Conservation (phyloP, 148 eudicot genomes). For the Rhododendron henanense region DNA sequence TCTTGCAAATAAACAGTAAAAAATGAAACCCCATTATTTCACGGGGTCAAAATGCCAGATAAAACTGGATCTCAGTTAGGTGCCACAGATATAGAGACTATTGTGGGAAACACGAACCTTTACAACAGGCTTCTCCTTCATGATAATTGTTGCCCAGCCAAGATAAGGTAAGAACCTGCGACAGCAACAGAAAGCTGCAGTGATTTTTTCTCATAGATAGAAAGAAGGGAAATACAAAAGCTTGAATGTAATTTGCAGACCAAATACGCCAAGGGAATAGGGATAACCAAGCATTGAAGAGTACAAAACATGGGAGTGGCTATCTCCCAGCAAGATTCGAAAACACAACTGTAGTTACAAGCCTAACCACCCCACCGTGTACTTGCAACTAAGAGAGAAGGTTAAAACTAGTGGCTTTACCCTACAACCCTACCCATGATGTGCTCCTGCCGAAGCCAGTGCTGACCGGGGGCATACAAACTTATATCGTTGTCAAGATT, state of each 20-base stretch:
- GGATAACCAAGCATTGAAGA: neutral
- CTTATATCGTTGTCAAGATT: too few species aligned
- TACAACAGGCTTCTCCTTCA: constrained; percentile 55
- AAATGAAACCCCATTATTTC: neutral
- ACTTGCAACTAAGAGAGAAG: neutral
- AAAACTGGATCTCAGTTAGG: neutral
- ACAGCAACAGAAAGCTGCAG: neutral
- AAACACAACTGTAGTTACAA: neutral
- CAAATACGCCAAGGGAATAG: neutral
- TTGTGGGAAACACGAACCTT: constrained; percentile 31
- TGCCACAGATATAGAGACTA: neutral
- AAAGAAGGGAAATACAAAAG: neutral
- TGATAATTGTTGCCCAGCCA: constrained; percentile 68
- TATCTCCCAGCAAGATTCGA: neutral
- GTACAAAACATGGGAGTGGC: neutral
- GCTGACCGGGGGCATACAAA: too few species aligned
- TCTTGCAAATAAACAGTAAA: neutral
- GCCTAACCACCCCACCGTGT: neutral
- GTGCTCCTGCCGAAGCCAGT: too few species aligned
- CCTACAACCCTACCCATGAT: too few species aligned
- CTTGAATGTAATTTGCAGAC: neutral
- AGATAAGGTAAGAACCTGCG: constrained; percentile 61
- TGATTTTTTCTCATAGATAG: neutral
- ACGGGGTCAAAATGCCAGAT: neutral
- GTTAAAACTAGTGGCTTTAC: too few species aligned